These are phyloP conservation scores for Acanthamoeba culbertsoni DNA, from an alignment of 208 protist species.

Conservation along the genomic window DNA sequence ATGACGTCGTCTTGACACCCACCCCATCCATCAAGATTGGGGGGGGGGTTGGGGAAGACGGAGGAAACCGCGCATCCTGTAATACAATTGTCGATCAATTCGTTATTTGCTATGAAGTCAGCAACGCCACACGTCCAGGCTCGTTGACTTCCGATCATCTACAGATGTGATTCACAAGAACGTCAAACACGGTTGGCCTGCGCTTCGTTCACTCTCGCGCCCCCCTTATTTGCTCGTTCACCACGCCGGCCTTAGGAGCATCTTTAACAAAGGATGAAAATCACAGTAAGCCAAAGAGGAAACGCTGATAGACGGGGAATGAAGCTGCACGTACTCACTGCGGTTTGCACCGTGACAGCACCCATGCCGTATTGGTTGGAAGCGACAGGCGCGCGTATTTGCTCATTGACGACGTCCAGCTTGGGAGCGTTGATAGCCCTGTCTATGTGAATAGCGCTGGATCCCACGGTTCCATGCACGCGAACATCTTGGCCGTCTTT, in stretches of 20 bases:
- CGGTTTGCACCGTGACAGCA: not conserved
- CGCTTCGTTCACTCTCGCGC: not conserved
- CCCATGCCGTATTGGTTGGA: not conserved
- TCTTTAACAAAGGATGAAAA: not conserved
- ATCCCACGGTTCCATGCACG: not conserved
- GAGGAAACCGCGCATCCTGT: no score
- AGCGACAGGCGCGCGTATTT: not conserved
- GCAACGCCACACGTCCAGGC: not conserved
- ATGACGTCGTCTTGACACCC: not conserved
- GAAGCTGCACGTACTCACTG: not conserved
- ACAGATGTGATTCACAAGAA: not conserved
- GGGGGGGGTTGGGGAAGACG: no score
- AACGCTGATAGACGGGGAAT: not conserved
- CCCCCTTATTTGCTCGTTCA: not conserved
- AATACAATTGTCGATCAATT: no score
- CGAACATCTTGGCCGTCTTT: not conserved
- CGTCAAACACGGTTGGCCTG: not conserved
- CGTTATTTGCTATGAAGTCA: no score
- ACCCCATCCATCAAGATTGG: no score
- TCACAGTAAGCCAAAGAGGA: not conserved
- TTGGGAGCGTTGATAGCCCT: not conserved
- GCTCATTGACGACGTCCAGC: conserved; percentile 2
- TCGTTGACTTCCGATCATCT: not conserved
- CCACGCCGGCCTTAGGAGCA: not conserved
- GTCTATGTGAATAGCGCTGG: not conserved